Conservation (phyloP, 1,284 basidiomycete species). For the Blastosporella zonata region DNA sequence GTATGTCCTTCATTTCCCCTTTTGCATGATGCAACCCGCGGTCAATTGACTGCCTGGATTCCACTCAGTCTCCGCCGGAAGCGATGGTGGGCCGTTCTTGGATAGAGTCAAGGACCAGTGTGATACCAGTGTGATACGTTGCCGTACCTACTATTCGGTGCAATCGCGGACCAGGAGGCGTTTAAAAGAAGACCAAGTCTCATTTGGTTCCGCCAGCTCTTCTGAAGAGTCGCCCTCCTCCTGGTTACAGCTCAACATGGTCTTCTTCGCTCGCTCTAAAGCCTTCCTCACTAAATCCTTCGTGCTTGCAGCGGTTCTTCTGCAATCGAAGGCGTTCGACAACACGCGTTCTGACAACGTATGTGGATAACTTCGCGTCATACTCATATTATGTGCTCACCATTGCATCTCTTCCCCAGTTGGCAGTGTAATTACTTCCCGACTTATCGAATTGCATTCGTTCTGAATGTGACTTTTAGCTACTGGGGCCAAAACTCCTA, state of each 20-base stretch:
- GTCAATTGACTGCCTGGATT: constrained; percentile 4
- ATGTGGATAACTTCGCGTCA: constrained; percentile 4
- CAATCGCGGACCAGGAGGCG: neutral
- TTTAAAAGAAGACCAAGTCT: constrained; percentile 7
- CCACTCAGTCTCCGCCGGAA: neutral
- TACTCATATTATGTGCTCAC: neutral
- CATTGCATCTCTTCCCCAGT: constrained; percentile 18
- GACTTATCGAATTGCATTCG: neutral
- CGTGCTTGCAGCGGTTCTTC: constrained; percentile 5
- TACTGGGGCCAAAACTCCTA: constrained; percentile 51
- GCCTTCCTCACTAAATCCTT: constrained; percentile 10
- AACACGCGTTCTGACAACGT: constrained; percentile 29
- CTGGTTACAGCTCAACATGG: constrained; percentile 10
- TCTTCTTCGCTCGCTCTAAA: constrained; percentile 7
- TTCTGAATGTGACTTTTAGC: constrained; percentile 13
- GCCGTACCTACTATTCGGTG: constrained; percentile 1
- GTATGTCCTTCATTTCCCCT: constrained; percentile 13
- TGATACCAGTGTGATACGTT: constrained; percentile 10
- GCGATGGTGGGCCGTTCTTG: constrained; percentile 1
- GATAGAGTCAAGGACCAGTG: constrained; percentile 4
- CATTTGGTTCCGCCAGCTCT: neutral
- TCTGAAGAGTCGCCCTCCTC: constrained; percentile 6
- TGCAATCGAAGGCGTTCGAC: constrained; percentile 18
- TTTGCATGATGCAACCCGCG: constrained; percentile 4
- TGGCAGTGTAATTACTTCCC: constrained; percentile 25